Conservation (phyloP, 176 grass and related monocot genomes). For the Hordeum vulgare region MorexV3_pseudomolecules_assembly NC_058523.1:540394459-540394958, state of each 20-base stretch:
- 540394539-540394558: no score
- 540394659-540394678: neutral
- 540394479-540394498: no score
- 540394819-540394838: neutral
- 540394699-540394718: neutral
- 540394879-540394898: neutral
- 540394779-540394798: neutral
- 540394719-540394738: neutral
- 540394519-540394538: no score
- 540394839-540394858: neutral
- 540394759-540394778: neutral
- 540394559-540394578: neutral
- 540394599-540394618: neutral
- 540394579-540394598: neutral
- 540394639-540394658: neutral
- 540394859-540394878: neutral
- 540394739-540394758: neutral
- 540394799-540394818: neutral
- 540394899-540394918: neutral
- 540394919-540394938: neutral
- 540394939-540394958: neutral
- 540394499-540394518: no score
- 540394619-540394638: neutral
- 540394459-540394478: no score
- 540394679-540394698: neutral